These are phyloP conservation scores for Nidula microcarpa DNA, from an alignment of 768 basidiomycete species.

Conservation along the genomic window DNA sequence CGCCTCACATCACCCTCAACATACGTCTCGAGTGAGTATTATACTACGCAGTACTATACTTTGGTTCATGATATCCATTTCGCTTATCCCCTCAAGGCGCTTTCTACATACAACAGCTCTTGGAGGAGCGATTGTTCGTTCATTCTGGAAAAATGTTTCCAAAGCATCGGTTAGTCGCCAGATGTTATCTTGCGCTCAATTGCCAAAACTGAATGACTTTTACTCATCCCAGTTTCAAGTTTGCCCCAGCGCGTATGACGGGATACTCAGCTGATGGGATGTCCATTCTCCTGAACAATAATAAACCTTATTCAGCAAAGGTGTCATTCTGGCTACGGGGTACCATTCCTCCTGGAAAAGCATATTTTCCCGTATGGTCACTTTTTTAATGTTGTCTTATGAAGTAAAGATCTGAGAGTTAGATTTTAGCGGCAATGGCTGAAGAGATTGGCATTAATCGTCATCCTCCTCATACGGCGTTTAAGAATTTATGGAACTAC, in stretches of 20 bases:
- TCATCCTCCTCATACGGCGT: not conserved
- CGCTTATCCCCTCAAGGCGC: not conserved
- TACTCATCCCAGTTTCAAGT: not conserved
- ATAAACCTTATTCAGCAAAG: not conserved
- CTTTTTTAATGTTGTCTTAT: not conserved
- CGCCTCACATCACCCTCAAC: not conserved
- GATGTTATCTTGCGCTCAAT: too few species aligned
- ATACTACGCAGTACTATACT: not conserved
- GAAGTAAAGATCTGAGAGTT: not conserved
- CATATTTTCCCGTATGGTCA: not conserved
- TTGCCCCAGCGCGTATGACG: not conserved
- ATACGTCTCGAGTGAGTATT: not conserved
- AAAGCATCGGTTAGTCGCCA: not conserved
- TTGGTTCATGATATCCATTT: not conserved
- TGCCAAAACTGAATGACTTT: not conserved
- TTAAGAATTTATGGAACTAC: not conserved
- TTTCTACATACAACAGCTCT: not conserved
- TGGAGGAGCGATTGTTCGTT: not conserved
- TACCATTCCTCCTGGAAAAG: not conserved
- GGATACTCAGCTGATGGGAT: not conserved
- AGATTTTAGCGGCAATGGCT: not conserved
- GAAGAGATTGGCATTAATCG: not conserved
- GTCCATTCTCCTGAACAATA: not conserved
- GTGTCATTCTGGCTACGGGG: not conserved
- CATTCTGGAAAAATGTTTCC: not conserved